Base-by-base conservation (phyloP, 441 rosid genomes). In the Gossypium trilobum region DNA sequence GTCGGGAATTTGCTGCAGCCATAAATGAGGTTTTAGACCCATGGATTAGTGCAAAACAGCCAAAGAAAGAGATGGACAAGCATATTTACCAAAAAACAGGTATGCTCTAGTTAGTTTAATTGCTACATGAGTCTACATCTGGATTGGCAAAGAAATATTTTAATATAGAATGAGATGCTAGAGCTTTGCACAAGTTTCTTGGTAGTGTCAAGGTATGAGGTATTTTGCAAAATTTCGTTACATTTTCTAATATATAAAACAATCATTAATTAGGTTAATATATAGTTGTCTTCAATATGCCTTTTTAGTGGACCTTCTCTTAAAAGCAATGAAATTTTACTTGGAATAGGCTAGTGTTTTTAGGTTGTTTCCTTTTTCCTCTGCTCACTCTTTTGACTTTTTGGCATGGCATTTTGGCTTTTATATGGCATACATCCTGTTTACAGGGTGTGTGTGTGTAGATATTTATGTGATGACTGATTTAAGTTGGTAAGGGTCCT, bases 11-110 rank as follows among this genome's bases (percentile, higher is more conserved):
- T 83, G 92, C 99, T 80, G 96, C 97, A 39, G 97, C 96, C 71
- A 87, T 91, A 76, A 95, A 93, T 78, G 99, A 95, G 85, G 97
- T 91, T 77, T 79, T 95, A 79, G 99, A 95, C 85, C 94, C 97
- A 31, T 95, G 99, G 99, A 88, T 95, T 80, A 85, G 78, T 84
- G 91, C 90, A 39, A 90, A 89, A 83, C 99, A 91, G 85, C 95
- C 99, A 67, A 91, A 90, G 89, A 95, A 87, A 79, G 98, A 93
- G 71, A 80, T 72, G 25, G 99, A 92, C 71, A 88, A 88, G 81
- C 93, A 79, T 72, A 78, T 83, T n/a, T 90, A 88, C 84, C 82
- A 89, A 73, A 91, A 85, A 80, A 81, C 92, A 84, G 99, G 99
- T 95, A 84, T 76, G 77, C 25, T 46, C 58, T 61, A 68, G 23